Evolutionary conservation across 257 asterid species (phyloP), one percentile per base, ranked within the genome.

Genomic region (Solanum pimpinellifolium): DNA sequence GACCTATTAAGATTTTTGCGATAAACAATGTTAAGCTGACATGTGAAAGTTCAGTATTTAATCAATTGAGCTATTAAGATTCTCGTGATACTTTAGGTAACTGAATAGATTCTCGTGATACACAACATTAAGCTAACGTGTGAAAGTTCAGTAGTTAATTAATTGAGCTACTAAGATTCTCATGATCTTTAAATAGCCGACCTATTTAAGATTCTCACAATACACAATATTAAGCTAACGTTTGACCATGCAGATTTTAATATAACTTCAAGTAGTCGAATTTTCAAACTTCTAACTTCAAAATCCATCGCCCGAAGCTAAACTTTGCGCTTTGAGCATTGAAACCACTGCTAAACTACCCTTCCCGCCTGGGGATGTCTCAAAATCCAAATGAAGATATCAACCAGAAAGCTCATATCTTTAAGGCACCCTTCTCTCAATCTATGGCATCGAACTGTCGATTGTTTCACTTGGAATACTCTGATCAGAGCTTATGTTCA

Each of bases 401-500:
- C 18, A 9, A 83, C 83, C 37, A 47, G 56, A 60, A 80, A 80
- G 49, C 52, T 83, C 49, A 56, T 82, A 83, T 87, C 87, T 27
- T 21, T 65, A 35, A 83, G 66, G 0, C 89, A 87, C 31, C 89
- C 89, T 31, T 42, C 20, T 52, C 89, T 87, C 84, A 83, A 87
- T 87, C 89, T 87, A 6, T 83, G 84, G 18, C 76, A 87, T 74
- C 87, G 49, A 83, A 39, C 66, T 11, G 65, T 87, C 10, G 89
- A 87, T 35, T 87, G 87, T 77, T 87, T 87, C 87, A 44, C 76
- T 21, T 87, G 89, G 89, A 87, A 87, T 33, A 87, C 65, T 27
- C 84, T 87, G 2, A 87, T 87, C 69, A 85, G 89, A 47, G 87
- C 84, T 29, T 83, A 87, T 72, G 66, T 15, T 46, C 87, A 87